Conservation (phyloP, 1,139 yeast genomes). For the Arxiozyma heterogenica region DNA sequence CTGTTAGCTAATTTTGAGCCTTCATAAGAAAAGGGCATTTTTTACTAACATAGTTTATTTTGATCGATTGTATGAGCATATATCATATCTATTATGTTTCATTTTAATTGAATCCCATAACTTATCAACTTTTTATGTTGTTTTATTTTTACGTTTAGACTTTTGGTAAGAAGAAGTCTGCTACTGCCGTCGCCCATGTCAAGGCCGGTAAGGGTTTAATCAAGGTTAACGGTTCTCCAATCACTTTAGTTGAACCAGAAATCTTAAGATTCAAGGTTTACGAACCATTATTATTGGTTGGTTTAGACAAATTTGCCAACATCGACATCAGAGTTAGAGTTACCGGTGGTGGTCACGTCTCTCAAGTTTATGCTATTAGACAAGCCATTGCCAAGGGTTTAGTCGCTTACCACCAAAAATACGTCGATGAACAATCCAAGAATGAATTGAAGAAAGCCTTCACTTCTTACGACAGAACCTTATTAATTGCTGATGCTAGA, state of each 20-base stretch:
- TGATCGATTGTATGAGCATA: neutral
- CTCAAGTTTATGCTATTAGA: conserved; percentile 99
- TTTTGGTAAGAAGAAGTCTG: conserved; percentile 99
- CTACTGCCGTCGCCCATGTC: conserved; percentile 99
- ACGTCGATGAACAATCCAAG: conserved; percentile 98
- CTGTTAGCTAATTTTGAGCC: too few species aligned
- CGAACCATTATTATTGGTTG: conserved; percentile 98
- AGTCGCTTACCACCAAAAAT: conserved; percentile 99
- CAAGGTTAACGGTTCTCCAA: conserved; percentile 98
- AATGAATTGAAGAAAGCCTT: conserved; percentile 98
- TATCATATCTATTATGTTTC: neutral
- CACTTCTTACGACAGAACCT: conserved; percentile 97
- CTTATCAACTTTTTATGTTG: neutral
- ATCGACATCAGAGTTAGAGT: conserved; percentile 98
- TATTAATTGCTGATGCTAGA: conserved; percentile 98
- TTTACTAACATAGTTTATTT: neutral
- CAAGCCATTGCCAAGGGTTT: conserved; percentile 99
- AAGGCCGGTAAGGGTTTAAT: conserved; percentile 99
- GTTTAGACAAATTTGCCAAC: conserved; percentile 97
- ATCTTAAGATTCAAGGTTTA: conserved; percentile 98
- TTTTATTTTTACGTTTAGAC: conserved; percentile 43
- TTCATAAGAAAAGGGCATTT: neutral
- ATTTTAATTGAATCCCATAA: neutral
- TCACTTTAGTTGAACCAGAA: conserved; percentile 98
- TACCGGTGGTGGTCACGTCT: conserved; percentile 99